Evolutionary conservation across 148 eudicot species (phyloP).

Genomic region (Drosera capensis): DNA sequence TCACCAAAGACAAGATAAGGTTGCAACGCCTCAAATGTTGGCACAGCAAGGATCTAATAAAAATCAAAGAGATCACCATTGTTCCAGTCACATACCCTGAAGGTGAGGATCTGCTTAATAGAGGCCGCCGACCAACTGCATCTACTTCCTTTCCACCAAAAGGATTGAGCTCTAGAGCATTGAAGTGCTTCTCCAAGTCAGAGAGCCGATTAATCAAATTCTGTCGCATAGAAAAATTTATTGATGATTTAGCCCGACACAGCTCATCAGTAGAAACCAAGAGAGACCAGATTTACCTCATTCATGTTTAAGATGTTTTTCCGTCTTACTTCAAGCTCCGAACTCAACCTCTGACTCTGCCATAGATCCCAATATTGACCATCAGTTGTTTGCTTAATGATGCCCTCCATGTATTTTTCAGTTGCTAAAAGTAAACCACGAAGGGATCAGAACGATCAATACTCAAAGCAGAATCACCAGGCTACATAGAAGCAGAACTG

Average conservation of each 20-base stretch:
- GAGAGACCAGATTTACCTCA: conserved; percentile 36
- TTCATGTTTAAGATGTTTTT: conserved; percentile 31
- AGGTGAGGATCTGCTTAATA: conserved; percentile 26
- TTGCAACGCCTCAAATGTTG: too few species aligned
- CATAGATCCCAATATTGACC: conserved; percentile 72
- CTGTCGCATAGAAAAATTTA: conserved; percentile 19
- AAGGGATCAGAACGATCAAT: too few species aligned
- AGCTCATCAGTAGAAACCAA: not conserved
- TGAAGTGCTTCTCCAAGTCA: conserved; percentile 81
- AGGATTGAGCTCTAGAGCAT: conserved; percentile 55
- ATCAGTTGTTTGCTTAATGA: conserved; percentile 77
- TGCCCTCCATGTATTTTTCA: conserved; percentile 63
- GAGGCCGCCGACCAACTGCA: conserved; percentile 22
- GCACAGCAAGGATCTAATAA: too few species aligned
- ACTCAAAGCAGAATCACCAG: too few species aligned
- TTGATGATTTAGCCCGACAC: conserved; percentile 1
- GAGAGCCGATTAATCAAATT: conserved; percentile 58
- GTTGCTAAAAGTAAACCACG: conserved; percentile 66
- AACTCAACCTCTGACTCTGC: conserved; percentile 69
- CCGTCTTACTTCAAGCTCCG: conserved; percentile 76
- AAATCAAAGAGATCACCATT: not conserved
- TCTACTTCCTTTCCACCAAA: conserved; percentile 48
- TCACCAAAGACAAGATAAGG: too few species aligned
- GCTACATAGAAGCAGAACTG: too few species aligned
- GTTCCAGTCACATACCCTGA: conserved; percentile 38